Conservation (phyloP, 768 basidiomycete species). For the Sarcodon aspratus region DNA sequence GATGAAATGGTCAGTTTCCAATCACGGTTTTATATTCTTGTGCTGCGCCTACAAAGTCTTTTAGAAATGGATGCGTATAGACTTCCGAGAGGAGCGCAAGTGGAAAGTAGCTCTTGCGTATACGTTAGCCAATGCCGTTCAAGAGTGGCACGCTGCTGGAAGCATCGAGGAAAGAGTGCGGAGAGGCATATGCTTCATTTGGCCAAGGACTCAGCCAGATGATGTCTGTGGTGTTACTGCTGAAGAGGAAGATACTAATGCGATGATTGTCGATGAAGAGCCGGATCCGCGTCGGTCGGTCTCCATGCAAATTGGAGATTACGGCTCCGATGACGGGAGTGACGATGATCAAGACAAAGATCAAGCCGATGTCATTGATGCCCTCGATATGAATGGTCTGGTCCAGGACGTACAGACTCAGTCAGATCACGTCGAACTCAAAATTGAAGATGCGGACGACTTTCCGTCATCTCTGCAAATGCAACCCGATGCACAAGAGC, state of each 20-base stretch:
- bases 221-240: constrained; percentile 1
- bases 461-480: constrained; percentile 23
- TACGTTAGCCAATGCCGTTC: constrained; percentile 68
- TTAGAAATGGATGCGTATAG: constrained; percentile 94
- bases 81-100: constrained; percentile 87
- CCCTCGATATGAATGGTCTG: constrained; percentile 38
- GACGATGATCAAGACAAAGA: constrained; percentile 51
- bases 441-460: constrained; percentile 50
- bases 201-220: constrained; percentile 16
- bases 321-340: constrained; percentile 50
- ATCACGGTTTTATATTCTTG: no score
- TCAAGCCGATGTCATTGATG: constrained; percentile 42
- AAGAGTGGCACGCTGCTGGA: constrained; percentile 78
- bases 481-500: constrained; percentile 7
- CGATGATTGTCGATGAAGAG: background rate
- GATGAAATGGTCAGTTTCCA: constrained; percentile 77
- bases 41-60: background rate
- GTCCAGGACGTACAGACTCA: constrained; percentile 51
- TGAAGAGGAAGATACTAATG: constrained; percentile 3
- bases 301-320: constrained; percentile 23
- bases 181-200: constrained; percentile 57
- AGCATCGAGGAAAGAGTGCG: constrained; percentile 50
- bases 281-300: constrained; percentile 4
- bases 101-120: constrained; percentile 88
- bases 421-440: constrained; percentile 30